Base-by-base conservation (phyloP, 352 stramenopile genomes). In the Blastocystis sp. region DNA sequence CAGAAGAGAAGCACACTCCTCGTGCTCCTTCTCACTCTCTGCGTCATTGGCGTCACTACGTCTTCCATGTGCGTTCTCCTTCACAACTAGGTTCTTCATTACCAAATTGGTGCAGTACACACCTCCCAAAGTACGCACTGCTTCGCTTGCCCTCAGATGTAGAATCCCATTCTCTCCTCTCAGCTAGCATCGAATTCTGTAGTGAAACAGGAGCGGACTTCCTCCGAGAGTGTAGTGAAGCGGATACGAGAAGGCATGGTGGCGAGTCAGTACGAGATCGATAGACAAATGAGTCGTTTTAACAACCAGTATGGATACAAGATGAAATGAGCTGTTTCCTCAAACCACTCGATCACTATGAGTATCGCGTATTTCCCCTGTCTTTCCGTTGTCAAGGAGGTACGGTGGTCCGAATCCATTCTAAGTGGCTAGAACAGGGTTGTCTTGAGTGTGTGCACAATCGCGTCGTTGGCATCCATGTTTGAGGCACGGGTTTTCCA, bases 321-420 rank as follows among this genome's bases (percentile, higher is more conserved):
- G 16, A 55, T 55, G 45, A 55, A 0, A 0, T 55, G 45, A 19
- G 9, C 45, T 55, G 45, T 55, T 55, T 55, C 45, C 6, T 55
- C 6, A 6, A 55, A 55, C 16, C 45, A 55, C 45, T 55, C 41
- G 9, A 19, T 55, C 31, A 39, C 10, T 31, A 74, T 74, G 63
- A 74, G 63, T 74, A 35, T 74, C 37, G 35, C 63, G 12, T 74
- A 74, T 35, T 74, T 74, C 21, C 63, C 63, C 37, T 74, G 63
- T 39, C 35, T 74, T 74, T 29, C 19, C 19, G 41, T 74, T 21
- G 16, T 51, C 13, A 37, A 74, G 26, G 35, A 51, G 31, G 63
- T 74, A n/a, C 16, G 4, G 10, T 13, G 4, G 12, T 37, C 4
- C 1, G 4, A 31, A n/a, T 55, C 16, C 45, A 51, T 31, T 26